Conservation (phyloP, 345 rosid genomes). For the Streptanthus diversifolius region DNA sequence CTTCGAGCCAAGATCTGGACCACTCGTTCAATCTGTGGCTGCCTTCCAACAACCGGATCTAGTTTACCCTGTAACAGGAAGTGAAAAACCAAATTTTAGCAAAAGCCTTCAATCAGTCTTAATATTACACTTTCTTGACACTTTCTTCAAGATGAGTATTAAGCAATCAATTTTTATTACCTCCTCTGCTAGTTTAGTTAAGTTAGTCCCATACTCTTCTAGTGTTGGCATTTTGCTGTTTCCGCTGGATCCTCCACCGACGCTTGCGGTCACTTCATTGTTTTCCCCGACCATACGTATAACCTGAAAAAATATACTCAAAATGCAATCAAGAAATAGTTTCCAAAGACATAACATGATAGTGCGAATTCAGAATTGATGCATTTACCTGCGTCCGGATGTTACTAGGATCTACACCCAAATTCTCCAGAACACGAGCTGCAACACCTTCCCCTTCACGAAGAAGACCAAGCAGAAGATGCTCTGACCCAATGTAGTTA, state of each 20-base stretch:
- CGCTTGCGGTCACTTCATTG: constrained; percentile 73
- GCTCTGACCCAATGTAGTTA: constrained; percentile 98
- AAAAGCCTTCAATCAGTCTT: background rate
- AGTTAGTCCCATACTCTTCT: constrained; percentile 97
- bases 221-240: constrained; percentile 95
- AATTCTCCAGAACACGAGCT: constrained; percentile 94
- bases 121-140: constrained; percentile 5
- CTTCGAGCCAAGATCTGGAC: constrained; percentile 94
- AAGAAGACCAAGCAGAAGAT: constrained; percentile 89
- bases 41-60: constrained; percentile 99
- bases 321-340: background rate
- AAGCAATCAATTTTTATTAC: constrained; percentile 35
- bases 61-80: constrained; percentile 68
- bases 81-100: background rate
- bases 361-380: background rate
- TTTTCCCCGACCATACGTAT: constrained; percentile 98
- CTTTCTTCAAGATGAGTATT: background rate
- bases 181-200: constrained; percentile 97
- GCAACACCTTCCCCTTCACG: constrained; percentile 99
- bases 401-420: constrained; percentile 87
- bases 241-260: constrained; percentile 66
- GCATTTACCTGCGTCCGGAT: constrained; percentile 85
- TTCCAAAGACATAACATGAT: background rate
- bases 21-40: constrained; percentile 90
- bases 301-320: constrained; percentile 44